phyloP scores from a whole-genome alignment of 2,329 filamentous ascomycete species.

The Helminthosporium solani region DNA sequence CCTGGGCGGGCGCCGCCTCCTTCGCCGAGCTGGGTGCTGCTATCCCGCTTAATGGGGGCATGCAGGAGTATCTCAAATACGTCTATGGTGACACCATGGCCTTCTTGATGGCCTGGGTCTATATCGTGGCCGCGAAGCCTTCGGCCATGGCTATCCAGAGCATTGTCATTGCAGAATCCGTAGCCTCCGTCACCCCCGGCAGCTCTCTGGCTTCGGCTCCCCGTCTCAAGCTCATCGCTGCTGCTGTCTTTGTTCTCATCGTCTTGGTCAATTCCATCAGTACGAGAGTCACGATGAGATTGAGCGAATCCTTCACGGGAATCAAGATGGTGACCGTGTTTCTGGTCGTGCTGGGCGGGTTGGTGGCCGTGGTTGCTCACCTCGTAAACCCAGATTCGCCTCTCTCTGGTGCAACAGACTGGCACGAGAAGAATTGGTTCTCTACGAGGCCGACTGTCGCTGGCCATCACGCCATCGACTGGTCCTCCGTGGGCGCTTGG shows the following conservation, averaged over 20 bases:
- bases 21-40: constrained; percentile 65
- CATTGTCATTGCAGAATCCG: constrained; percentile 59
- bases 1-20: constrained; percentile 64
- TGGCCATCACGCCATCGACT: constrained; percentile 41
- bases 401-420: constrained; percentile 35
- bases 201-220: no score
- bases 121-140: constrained; percentile 65
- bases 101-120: constrained; percentile 66
- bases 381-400: constrained; percentile 27
- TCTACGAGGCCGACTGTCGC: constrained; percentile 52
- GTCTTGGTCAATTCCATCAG: constrained; percentile 49
- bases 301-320: constrained; percentile 46
- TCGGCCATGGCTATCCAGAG: constrained; percentile 64
- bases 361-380: constrained; percentile 34
- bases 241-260: constrained; percentile 42
- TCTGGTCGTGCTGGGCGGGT: constrained; percentile 33
- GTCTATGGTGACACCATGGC: constrained; percentile 62
- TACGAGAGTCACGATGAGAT: constrained; percentile 42
- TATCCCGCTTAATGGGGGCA: constrained; percentile 63
- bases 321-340: constrained; percentile 40
- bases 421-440: constrained; percentile 57
- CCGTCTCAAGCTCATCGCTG: constrained; percentile 43
- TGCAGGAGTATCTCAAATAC: constrained; percentile 63
- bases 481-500: constrained; percentile 52
- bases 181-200: constrained; percentile 50